Evolutionary conservation across 78 protist genomes (phyloP).

Genomic region (Salpingoeca rosetta): DNA sequence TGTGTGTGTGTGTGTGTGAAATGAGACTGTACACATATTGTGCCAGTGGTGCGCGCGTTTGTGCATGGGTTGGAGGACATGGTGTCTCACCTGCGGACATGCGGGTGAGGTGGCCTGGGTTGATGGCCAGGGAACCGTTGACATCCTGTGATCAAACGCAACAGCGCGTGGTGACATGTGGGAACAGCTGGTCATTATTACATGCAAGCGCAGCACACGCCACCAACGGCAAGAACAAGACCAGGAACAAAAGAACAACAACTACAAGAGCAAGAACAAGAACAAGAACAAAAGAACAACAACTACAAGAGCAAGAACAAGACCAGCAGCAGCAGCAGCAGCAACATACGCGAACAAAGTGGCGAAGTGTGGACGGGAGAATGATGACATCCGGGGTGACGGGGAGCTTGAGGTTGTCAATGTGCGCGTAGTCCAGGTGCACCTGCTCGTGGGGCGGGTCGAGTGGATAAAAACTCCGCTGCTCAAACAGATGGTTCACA

Average conservation of each 20-base stretch:
- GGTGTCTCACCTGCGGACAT: no score
- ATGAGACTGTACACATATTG: no score
- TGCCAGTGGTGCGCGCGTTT: no score
- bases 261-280: no score
- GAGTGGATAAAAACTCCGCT: not conserved
- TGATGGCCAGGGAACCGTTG: not conserved
- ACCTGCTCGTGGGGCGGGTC: not conserved
- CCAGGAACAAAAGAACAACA: no score
- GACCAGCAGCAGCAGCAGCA: no score
- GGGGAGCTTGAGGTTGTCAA: not conserved
- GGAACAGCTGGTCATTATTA: not conserved
- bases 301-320: no score
- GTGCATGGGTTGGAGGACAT: no score
- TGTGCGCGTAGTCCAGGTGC: not conserved
- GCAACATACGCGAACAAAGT: not conserved
- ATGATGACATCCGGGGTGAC: not conserved
- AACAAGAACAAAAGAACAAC: no score
- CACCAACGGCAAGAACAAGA: no score
- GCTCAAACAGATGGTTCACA: not conserved
- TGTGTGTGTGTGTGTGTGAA: no score
- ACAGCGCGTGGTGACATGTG: not conserved
- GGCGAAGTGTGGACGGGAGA: not conserved
- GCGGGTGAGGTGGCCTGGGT: not conserved
- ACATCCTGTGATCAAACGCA: not conserved
- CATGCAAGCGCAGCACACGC: not conserved